Base-by-base conservation (phyloP, 2,329 filamentous ascomycete genomes). In the Juglanconis sp. region DNA sequence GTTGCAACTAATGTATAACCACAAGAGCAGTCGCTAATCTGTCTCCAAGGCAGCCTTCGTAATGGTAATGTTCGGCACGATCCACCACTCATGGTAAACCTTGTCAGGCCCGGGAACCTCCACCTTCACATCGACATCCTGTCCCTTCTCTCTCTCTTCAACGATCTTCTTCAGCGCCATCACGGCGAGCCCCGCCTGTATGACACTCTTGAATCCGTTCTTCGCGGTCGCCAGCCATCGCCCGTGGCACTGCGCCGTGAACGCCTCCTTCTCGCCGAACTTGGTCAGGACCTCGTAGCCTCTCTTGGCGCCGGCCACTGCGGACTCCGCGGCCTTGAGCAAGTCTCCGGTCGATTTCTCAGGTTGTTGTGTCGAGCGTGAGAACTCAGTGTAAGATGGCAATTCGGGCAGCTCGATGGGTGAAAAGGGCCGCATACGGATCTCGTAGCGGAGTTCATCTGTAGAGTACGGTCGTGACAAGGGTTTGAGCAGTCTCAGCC, bases 381-480 rank as follows among this genome's bases (percentile, higher is more conserved):
- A 66, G 63, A 90, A 91, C 13, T 87, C 83, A 6, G 85, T 83
- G 63, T 84, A 89, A 0, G 83, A 76, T 0, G 90, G 86, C 11
- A 91, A 78, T 61, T 86, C 82, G 0, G 91, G 90, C 2, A 91
- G 79, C 9, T 83, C 81, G 59, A 96, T 82, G 7, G 77, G 72
- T 1, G 88, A 78, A 68, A 96, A 96, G 0, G 92, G 91, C 68
- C 89, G 90, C 91, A 96, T 95, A 61, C 93, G 89, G 9, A 96
- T 76, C 65, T 95, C 89, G 71, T 95, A 93, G 11, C 91, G 86
- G 4, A 92, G 76, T 36, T 79, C 74, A 60, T 89, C 83, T 15
- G 82, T 84, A 59, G 87, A 85, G 70, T 92, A 96, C 0, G 88
- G 87, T 1, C 85, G 77, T 0, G 73, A 72, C 5, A 79, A 83